Evolutionary conservation across 305 asterid genomes (phyloP).

Genomic region (Caryopteris hybrid): DNA sequence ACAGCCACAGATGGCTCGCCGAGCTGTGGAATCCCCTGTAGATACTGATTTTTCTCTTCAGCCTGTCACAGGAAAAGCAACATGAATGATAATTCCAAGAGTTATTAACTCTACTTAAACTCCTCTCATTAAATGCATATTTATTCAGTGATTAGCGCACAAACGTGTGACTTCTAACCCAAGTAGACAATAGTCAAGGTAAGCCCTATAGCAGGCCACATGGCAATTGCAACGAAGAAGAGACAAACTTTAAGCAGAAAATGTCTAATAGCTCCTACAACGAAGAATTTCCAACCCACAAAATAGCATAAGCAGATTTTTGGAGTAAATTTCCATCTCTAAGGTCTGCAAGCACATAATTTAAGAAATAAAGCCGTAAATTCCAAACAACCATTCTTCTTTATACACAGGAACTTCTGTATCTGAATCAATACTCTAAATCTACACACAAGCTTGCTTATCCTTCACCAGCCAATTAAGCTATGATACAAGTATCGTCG

Average conservation of each 20-base stretch:
- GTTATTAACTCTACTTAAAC: not conserved
- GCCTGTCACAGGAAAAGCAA: constrained; percentile 31
- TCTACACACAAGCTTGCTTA: not conserved
- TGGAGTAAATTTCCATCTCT: not conserved
- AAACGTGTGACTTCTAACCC: not conserved
- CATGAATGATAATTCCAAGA: not conserved
- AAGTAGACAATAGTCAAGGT: not conserved
- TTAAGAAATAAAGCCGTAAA: not conserved
- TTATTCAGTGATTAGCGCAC: not conserved
- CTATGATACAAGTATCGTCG: not conserved
- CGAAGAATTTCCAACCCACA: not conserved
- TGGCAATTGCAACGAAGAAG: not conserved
- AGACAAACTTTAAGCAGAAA: not conserved
- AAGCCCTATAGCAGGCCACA: not conserved
- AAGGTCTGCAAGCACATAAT: not conserved
- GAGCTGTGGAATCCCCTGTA: constrained; percentile 55
- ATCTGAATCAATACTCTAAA: not conserved
- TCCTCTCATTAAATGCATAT: not conserved
- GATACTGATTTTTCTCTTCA: constrained; percentile 40
- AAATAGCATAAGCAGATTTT: not conserved
- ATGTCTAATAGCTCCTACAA: not conserved
- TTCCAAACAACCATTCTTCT: not conserved
- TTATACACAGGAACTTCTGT: not conserved
- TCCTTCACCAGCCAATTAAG: not conserved
- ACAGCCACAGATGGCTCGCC: constrained; percentile 52